phyloP scores from a whole-genome alignment of 176 grass and related monocot species.

The Triticum dicoccoides region DNA sequence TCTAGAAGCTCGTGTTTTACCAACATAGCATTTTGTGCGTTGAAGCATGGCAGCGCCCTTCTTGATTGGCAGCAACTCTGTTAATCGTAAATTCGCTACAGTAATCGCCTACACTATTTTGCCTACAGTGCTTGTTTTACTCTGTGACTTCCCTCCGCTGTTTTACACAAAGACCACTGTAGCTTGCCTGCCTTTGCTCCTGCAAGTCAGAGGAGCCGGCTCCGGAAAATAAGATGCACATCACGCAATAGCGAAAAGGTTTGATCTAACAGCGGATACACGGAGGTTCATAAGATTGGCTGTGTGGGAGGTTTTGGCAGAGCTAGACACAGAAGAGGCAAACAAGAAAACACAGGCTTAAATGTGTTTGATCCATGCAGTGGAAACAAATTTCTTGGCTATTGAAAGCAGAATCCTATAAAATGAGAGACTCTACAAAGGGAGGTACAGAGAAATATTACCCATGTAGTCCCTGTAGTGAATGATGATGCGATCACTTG shows the following conservation, averaged over 20 bases:
- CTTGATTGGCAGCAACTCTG: too few relatives aligned
- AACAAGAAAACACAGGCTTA: neutral
- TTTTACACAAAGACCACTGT: too few relatives aligned
- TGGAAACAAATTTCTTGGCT: neutral
- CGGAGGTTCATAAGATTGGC: slow-evolving; percentile 25
- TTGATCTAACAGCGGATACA: neutral
- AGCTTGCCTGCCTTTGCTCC: too few relatives aligned
- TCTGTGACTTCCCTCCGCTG: too few relatives aligned
- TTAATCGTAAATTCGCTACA: too few relatives aligned
- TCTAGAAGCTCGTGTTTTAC: neutral
- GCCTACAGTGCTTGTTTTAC: too few relatives aligned
- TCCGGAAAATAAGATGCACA: neutral
- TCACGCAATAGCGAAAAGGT: neutral
- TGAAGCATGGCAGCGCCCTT: neutral
- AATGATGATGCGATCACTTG: neutral
- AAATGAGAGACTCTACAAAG: neutral
- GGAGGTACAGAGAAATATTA: neutral
- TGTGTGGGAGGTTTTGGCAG: neutral
- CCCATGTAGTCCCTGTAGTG: neutral
- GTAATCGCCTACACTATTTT: too few relatives aligned
- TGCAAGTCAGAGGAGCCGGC: too few relatives aligned
- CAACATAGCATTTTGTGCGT: neutral
- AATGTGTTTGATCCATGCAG: neutral
- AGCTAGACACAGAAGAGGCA: neutral
- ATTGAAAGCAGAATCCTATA: neutral